Conservation (phyloP, 1,139 yeast species). For the Keqinozyma sinolaborantium region DNA sequence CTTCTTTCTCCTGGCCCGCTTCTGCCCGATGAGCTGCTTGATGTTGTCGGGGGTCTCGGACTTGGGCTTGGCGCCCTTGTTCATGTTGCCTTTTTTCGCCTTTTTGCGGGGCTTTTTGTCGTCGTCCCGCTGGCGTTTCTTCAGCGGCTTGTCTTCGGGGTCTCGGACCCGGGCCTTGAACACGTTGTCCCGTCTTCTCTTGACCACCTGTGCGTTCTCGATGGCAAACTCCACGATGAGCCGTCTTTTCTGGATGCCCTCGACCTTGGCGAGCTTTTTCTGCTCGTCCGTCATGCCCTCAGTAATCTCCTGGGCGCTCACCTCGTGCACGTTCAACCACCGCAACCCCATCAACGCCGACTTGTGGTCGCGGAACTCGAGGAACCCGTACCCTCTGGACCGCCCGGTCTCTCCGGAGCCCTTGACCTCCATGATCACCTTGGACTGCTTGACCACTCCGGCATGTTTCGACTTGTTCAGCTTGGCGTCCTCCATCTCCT, state of each 20-base stretch:
- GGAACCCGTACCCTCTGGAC: constrained; percentile 94
- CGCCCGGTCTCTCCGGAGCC: constrained; percentile 86
- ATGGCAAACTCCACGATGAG: constrained; percentile 93
- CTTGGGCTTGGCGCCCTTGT: constrained; percentile 19
- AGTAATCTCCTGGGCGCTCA: constrained; percentile 62
- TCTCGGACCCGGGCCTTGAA: constrained; percentile 39
- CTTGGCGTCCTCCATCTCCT: constrained; percentile 43
- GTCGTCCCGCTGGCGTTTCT: constrained; percentile 18
- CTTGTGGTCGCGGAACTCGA: constrained; percentile 91
- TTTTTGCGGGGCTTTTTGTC: constrained; percentile 24
- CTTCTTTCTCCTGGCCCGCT: constrained; percentile 64
- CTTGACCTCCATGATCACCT: constrained; percentile 87
- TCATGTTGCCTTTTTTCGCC: constrained; percentile 38
- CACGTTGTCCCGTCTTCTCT: constrained; percentile 78
- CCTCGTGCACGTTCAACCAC: constrained; percentile 95
- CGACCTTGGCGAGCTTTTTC: constrained; percentile 48
- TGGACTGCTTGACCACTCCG: constrained; percentile 93
- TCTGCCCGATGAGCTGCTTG: constrained; percentile 62
- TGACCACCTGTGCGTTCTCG: constrained; percentile 90
- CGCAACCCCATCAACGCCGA: constrained; percentile 93
- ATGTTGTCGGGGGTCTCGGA: constrained; percentile 52
- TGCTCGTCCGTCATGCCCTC: constrained; percentile 76
- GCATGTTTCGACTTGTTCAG: constrained; percentile 67
- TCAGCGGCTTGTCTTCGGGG: constrained; percentile 18
- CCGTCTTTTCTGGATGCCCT: constrained; percentile 62